Evolutionary conservation across 257 asterid species (phyloP).

Genomic region (Lantana camara): DNA sequence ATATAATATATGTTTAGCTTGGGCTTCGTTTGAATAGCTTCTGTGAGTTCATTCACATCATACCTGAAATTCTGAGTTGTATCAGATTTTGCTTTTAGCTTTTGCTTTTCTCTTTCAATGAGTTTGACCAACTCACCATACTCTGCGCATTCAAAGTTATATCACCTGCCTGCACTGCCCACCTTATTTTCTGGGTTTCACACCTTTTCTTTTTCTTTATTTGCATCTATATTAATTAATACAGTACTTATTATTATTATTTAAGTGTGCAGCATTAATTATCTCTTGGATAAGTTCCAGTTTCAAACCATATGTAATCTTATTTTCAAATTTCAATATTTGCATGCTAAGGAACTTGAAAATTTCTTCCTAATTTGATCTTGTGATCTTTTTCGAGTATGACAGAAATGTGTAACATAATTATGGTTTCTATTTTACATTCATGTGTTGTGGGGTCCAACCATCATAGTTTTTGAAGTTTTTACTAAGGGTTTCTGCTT

Average conservation of each 20-base stretch:
- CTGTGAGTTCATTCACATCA: conserved; percentile 26
- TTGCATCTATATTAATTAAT: background rate
- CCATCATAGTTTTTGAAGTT: background rate
- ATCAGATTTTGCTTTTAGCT: conserved; percentile 52
- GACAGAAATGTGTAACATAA: too few relatives aligned
- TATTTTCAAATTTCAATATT: background rate
- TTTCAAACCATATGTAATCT: conserved; percentile 15
- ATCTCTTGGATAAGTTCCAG: conserved; percentile 7
- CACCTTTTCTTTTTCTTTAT: conserved; percentile 13
- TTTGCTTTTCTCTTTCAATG: conserved; percentile 45
- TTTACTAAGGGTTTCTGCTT: conserved; percentile 25
- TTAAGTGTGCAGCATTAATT: conserved; percentile 22
- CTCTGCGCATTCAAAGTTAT: conserved; percentile 37
- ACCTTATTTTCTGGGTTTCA: conserved; percentile 49
- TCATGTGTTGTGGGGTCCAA: background rate
- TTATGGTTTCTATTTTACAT: conserved; percentile 22
- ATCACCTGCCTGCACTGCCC: conserved; percentile 38
- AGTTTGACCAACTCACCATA: conserved; percentile 66
- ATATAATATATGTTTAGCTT: too few relatives aligned
- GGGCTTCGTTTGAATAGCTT: too few relatives aligned
- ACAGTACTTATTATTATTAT: background rate
- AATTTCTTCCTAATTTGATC: too few relatives aligned
- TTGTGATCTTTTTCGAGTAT: too few relatives aligned
- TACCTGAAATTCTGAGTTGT: conserved; percentile 50
- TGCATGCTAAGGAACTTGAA: background rate